Conservation (phyloP, 345 rosid genomes). For the Arabidopsis thaliana region TAIR10.1 NC_003076.8:3446501-3447000, state of each 20-base stretch:
- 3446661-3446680: conserved; percentile 84
- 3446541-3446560: conserved; percentile 80
- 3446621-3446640: conserved; percentile 86
- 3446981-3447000: conserved; percentile 7
- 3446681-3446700: conserved; percentile 70
- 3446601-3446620: conserved; percentile 73
- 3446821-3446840: conserved; percentile 84
- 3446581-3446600: conserved; percentile 65
- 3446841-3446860: conserved; percentile 80
- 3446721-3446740: conserved; percentile 76
- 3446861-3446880: conserved; percentile 75
- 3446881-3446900: conserved; percentile 54
- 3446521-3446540: conserved; percentile 81
- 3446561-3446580: conserved; percentile 60
- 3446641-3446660: conserved; percentile 70
- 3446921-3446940: neutral
- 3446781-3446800: conserved; percentile 72
- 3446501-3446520: conserved; percentile 85
- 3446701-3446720: conserved; percentile 76
- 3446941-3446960: neutral
- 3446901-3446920: conserved; percentile 54
- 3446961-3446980: conserved; percentile 4
- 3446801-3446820: conserved; percentile 47
- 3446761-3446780: conserved; percentile 60
- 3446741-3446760: conserved; percentile 64